Percentiles rank a stretch among this genome's conserved stretches.
phyloP scores from a whole-genome alignment of 1,139 yeast species.

The Candida mesenterica region DNA sequence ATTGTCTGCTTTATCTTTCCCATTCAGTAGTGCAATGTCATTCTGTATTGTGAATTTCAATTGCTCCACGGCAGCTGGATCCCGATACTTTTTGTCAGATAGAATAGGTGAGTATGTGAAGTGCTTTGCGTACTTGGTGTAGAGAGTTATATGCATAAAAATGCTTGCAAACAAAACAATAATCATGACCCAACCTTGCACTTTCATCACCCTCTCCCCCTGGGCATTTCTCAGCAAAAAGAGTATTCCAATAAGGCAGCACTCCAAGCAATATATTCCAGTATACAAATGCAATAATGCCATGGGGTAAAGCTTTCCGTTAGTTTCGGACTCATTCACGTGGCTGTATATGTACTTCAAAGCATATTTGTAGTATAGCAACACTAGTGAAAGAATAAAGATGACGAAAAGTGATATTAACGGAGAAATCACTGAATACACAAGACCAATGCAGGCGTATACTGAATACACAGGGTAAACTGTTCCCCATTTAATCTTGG shows the following conservation, averaged over 20 bases:
- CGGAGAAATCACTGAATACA: conserved; percentile 78
- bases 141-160: conserved; percentile 33
- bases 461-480: conserved; percentile 73
- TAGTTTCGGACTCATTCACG: conserved; percentile 57
- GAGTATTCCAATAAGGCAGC: conserved; percentile 73
- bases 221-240: conserved; percentile 52
- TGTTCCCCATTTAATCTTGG: conserved; percentile 70
- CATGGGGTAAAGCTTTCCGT: conserved; percentile 67
- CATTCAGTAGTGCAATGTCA: neutral
- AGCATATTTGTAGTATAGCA: conserved; percentile 68
- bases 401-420: conserved; percentile 63
- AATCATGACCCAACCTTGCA: conserved; percentile 49
- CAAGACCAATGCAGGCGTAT: conserved; percentile 71
- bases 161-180: conserved; percentile 37
- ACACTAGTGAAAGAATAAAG: conserved; percentile 54
- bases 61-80: conserved; percentile 1
- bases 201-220: conserved; percentile 31
- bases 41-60: neutral
- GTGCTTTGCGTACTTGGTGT: conserved; percentile 27
- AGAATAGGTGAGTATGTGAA: conserved; percentile 32
- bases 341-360: conserved; percentile 53
- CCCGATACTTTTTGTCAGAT: conserved; percentile 9
- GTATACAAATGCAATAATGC: conserved; percentile 74
- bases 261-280: conserved; percentile 78
- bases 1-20: neutral